Conservation (phyloP, 2,329 filamentous ascomycete genomes). For the Chalara sp. region DNA sequence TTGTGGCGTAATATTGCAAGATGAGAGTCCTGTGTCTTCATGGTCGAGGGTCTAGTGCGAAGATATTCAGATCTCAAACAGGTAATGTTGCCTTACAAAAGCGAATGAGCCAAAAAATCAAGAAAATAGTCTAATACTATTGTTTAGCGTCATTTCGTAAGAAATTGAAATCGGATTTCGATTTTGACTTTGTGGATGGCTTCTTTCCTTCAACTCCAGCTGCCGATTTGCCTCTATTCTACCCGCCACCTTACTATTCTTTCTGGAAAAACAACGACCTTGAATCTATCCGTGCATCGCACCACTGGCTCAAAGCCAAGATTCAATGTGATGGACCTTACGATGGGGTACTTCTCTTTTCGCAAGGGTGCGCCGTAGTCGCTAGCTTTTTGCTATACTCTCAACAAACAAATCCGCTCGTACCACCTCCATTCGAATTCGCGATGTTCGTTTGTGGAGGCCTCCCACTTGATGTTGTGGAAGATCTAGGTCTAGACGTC, state of each 20-base stretch:
- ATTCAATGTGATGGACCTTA: slow-evolving; percentile 32
- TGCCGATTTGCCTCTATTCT: slow-evolving; percentile 34
- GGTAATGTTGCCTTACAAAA: neutral
- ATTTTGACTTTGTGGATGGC: slow-evolving; percentile 36
- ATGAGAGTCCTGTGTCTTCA: slow-evolving; percentile 32
- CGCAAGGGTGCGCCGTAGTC: slow-evolving; percentile 33
- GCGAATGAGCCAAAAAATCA: slow-evolving; percentile 10
- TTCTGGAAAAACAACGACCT: slow-evolving; percentile 25
- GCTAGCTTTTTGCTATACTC: slow-evolving; percentile 31
- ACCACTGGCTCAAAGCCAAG: slow-evolving; percentile 26
- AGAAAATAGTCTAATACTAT: too few species aligned
- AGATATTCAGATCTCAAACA: slow-evolving; percentile 30
- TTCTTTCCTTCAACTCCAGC: slow-evolving; percentile 26
- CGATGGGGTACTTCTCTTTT: slow-evolving; percentile 35
- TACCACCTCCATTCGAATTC: slow-evolving; percentile 31
- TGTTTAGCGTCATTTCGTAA: slow-evolving; percentile 30
- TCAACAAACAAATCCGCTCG: slow-evolving; percentile 21
- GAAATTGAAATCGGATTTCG: slow-evolving; percentile 24
- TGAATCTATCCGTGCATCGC: slow-evolving; percentile 18
- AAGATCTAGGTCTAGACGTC: slow-evolving; percentile 30
- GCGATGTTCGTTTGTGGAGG: slow-evolving; percentile 36
- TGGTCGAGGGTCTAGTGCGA: slow-evolving; percentile 30
- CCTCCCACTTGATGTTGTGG: slow-evolving; percentile 26
- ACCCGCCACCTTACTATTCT: slow-evolving; percentile 32
- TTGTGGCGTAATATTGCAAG: neutral